Conservation (phyloP, 2,329 filamentous ascomycete species). For the Fusarium tupiense region DNA sequence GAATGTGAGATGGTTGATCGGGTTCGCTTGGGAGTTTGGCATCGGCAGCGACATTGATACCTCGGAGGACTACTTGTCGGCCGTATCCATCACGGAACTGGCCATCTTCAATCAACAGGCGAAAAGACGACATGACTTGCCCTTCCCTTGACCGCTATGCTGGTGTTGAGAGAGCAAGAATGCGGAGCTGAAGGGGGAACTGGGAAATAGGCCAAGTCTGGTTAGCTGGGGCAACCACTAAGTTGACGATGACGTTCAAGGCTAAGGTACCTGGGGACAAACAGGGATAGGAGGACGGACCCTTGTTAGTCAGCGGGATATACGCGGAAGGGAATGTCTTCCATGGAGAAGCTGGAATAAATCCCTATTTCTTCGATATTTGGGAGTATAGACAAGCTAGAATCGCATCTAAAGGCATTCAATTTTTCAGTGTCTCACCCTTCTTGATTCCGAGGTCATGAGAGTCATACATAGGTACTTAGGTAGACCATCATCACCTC, state of each 20-base stretch:
- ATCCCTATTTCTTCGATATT: not conserved
- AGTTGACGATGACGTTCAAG: constrained; percentile 39
- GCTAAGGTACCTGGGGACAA: constrained; percentile 3
- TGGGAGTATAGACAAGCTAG: not conserved
- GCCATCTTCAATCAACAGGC: constrained; percentile 84
- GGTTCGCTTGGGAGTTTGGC: constrained; percentile 88
- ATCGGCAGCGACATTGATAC: constrained; percentile 93
- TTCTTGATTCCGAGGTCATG: constrained; percentile 15
- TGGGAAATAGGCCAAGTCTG: constrained; percentile 25
- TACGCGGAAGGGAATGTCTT: not conserved
- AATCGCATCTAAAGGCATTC: not conserved
- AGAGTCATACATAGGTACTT: not conserved
- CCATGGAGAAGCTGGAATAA: not conserved
- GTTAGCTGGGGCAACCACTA: constrained; percentile 19
- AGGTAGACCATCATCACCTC: constrained; percentile 1
- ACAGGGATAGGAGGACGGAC: constrained; percentile 9
- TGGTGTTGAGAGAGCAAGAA: constrained; percentile 7
- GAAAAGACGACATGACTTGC: constrained; percentile 73
- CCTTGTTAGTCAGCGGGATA: constrained; percentile 35
- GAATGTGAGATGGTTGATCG: constrained; percentile 80
- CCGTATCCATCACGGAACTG: constrained; percentile 84
- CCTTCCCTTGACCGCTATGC: constrained; percentile 5
- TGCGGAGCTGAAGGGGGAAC: constrained; percentile 17
- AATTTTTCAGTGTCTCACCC: not conserved
- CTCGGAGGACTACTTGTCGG: constrained; percentile 87